phyloP scores from a whole-genome alignment of 768 basidiomycete species.

The Russula sp. region DNA sequence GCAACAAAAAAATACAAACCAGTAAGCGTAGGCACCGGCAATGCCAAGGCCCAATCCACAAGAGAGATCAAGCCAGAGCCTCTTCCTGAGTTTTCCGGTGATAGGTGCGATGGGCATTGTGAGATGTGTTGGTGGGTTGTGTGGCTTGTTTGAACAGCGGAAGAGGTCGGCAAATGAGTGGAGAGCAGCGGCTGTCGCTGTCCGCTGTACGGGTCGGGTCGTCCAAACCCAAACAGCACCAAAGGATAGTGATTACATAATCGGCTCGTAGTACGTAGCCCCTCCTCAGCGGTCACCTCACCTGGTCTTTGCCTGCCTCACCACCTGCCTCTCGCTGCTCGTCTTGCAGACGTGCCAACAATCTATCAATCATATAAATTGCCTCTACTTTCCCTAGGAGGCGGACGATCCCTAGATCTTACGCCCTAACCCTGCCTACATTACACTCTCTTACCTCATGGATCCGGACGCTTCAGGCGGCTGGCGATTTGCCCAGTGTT shows the following conservation, averaged over 20 bases:
- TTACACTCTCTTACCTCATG: slow-evolving; percentile 40
- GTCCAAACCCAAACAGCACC: slow-evolving; percentile 19
- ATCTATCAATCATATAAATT: slow-evolving; percentile 4
- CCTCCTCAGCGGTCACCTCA: neutral
- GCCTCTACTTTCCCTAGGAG: neutral
- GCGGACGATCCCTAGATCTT: slow-evolving; percentile 23
- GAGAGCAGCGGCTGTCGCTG: neutral
- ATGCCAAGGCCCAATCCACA: slow-evolving; percentile 71
- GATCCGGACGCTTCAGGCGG: slow-evolving; percentile 79
- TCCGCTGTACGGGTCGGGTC: too few relatives aligned
- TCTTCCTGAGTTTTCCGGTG: slow-evolving; percentile 89
- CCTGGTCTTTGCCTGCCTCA: slow-evolving; percentile 9
- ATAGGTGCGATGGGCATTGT: slow-evolving; percentile 85
- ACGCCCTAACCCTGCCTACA: slow-evolving; percentile 21
- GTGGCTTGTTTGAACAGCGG: neutral
- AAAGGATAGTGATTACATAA: slow-evolving; percentile 22
- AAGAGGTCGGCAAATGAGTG: neutral
- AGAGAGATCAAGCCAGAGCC: slow-evolving; percentile 79
- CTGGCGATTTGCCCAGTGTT: slow-evolving; percentile 99
- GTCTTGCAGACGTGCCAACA: slow-evolving; percentile 3
- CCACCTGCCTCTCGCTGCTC: neutral
- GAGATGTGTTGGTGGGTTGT: slow-evolving; percentile 21
- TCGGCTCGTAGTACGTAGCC: slow-evolving; percentile 7
- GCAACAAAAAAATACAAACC: slow-evolving; percentile 46
- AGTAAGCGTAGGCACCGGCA: slow-evolving; percentile 70